A percentile compares a stretch with the other conserved stretches of the same genome.
Conservation (phyloP, 1,284 basidiomycete species). For the Golubevia pallescens region DNA sequence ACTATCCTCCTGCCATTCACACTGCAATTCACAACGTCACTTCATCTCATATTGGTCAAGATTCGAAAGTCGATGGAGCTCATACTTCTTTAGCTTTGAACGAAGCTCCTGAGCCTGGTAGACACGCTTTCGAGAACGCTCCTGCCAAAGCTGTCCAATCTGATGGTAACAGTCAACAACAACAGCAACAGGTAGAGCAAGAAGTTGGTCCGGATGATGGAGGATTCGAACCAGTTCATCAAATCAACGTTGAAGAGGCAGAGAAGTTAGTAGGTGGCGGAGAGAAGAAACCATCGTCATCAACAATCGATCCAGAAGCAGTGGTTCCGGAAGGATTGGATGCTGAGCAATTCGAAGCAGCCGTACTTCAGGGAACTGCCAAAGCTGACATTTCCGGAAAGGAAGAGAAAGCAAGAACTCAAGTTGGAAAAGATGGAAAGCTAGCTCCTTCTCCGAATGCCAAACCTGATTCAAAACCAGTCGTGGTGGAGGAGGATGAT, state of each 20-base stretch:
- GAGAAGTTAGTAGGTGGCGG: slow-evolving; percentile 12
- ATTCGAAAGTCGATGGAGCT: background rate
- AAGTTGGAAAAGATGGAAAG: no score
- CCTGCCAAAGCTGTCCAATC: slow-evolving; percentile 23
- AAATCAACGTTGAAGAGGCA: slow-evolving; percentile 17
- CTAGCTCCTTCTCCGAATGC: no score
- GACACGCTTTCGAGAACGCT: slow-evolving; percentile 29
- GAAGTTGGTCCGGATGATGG: no score
- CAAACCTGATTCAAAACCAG: no score
- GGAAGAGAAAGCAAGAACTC: no score
- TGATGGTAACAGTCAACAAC: slow-evolving; percentile 11
- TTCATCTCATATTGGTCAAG: background rate
- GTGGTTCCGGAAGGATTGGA: slow-evolving; percentile 34
- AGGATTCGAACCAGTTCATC: no score
- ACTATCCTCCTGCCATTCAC: slow-evolving; percentile 30
- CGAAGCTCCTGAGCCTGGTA: slow-evolving; percentile 18
- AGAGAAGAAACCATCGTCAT: slow-evolving; percentile 12
- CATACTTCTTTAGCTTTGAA: no score
- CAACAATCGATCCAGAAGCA: slow-evolving; percentile 1
- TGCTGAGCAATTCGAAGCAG: slow-evolving; percentile 36
- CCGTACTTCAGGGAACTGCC: slow-evolving; percentile 37
- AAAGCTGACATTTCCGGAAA: no score
- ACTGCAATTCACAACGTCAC: background rate
- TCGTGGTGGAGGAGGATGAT: no score
- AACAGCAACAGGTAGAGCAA: slow-evolving; percentile 15